Evolutionary conservation across 1,284 basidiomycete genomes (phyloP), one percentile per base, ranked within the genome.

Genomic region (Leucoagaricus sp.): DNA sequence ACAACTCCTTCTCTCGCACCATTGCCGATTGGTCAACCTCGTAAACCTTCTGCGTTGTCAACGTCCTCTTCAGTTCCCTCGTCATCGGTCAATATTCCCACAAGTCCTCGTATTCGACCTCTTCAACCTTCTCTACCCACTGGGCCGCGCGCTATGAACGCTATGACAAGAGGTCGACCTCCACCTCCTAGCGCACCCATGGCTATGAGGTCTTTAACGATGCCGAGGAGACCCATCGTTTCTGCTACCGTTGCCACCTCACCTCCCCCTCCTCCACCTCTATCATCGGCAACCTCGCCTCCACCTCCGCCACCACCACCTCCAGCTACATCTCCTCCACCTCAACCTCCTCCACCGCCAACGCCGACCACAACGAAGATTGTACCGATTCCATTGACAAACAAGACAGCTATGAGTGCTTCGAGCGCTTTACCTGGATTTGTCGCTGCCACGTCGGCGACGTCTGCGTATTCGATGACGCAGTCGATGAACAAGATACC

Each of bases 321-420:
- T n/a, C n/a, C n/a, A n/a, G 31, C 46, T 21, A 29, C 53, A 12
- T 54, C 53, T 15, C 46, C 44, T 17, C 53, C 53, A 2, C 46
- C 44, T 25, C 53, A 48, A 25, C 46, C 53, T n/a, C 53, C 53
- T 4, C 44, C 46, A 28, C 53, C 52, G 4, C 19, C 15, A n/a
- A 19, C 4, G 9, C 26, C 28, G 29, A n/a, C 28, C 6, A 26
- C 50, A 25, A 12, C 38, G 9, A 25, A 40, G 4, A 1, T 19
- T 6, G 9, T 38, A 28, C 23, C 44, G 26, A 12, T 19, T 12
- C 26, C 49, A 9, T 25, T 21, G n/a, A n/a, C n/a, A n/a, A n/a
- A n/a, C n/a, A n/a, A n/a, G n/a, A n/a, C n/a, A n/a, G n/a, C n/a
- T n/a, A n/a, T n/a, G n/a, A n/a, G n/a, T n/a, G n/a, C n/a, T n/a